These are phyloP conservation scores for Naganishia liquefaciens DNA, from an alignment of 1,284 basidiomycete genomes.

Conservation along the genomic window DNA sequence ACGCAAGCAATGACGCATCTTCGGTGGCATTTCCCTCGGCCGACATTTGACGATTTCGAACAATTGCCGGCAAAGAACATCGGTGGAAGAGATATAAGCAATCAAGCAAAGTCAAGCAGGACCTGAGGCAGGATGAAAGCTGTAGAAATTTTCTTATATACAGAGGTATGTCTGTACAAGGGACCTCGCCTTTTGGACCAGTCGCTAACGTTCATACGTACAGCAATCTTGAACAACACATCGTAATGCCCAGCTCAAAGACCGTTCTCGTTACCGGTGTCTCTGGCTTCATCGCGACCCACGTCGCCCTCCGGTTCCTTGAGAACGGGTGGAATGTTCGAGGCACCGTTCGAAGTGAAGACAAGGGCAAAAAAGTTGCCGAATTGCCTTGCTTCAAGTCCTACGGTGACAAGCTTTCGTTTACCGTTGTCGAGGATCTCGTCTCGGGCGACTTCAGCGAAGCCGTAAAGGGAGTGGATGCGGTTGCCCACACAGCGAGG, in stretches of 20 bases:
- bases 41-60: too few relatives aligned
- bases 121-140: too few relatives aligned
- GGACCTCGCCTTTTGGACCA: too few relatives aligned
- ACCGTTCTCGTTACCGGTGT: conserved; percentile 44
- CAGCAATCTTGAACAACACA: neutral
- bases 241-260: conserved; percentile 25
- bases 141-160: too few relatives aligned
- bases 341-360: conserved; percentile 49
- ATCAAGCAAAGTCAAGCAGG: too few relatives aligned
- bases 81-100: too few relatives aligned
- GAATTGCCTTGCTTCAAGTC: conserved; percentile 41
- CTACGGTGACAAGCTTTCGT: conserved; percentile 37
- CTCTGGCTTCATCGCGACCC: conserved; percentile 43
- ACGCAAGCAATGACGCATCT: too few relatives aligned
- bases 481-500: conserved; percentile 34
- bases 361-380: conserved; percentile 46
- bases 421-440: conserved; percentile 41
- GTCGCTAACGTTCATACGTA: too few relatives aligned
- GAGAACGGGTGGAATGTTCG: conserved; percentile 44
- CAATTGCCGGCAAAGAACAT: too few relatives aligned
- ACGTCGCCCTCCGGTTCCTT: conserved; percentile 41
- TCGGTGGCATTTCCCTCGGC: too few relatives aligned
- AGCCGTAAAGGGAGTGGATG: conserved; percentile 41
- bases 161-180: too few relatives aligned
- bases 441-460: conserved; percentile 47